Evolutionary conservation across 805 yeast species (phyloP), one percentile per base, ranked within the genome.

Genomic region (Metschnikowia kunwiensis): DNA sequence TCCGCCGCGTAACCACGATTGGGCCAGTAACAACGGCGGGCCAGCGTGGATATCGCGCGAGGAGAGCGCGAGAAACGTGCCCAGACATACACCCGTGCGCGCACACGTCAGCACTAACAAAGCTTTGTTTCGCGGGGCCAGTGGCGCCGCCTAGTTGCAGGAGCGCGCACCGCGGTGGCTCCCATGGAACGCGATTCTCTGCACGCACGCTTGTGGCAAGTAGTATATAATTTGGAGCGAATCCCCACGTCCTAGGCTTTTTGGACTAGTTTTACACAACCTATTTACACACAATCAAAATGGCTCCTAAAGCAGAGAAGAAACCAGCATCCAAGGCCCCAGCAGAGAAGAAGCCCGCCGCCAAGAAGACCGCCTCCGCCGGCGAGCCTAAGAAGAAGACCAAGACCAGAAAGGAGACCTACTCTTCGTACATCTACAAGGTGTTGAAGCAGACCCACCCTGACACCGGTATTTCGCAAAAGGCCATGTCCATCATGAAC

Each of bases 311-410:
- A 49, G 65, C 65, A 45, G 65, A 60, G 51, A 60, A 60, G 63
- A 60, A 60, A 54, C 65, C 65, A 29, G 65, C 65, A 41, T 58
- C 65, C 42, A 60, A 60, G 53, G 64, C 64, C 30, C 65, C 65
- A 46, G 65, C 65, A 51, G 65, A 60, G 51, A 60, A 60, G 61
- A 60, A 60, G 57, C 65, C 65, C 44, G 65, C 65, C 42, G 65
- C 65, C 42, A 58, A 57, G 53, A 58, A 57, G 59, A 51, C 61
- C 43, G 53, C 65, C 36, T 49, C 63, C 32, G 40, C 61, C 19
- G 41, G 47, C 27, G 63, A 53, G 36, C 35, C 59, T 36, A 60
- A 60, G 60, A 60, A 57, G 61, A 60, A 58, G 55, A 42, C 60
- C 30, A 60, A 60, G 61, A 48, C 64, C 46, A 59, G 65, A 59